Conservation (phyloP, 2,329 filamentous ascomycete species). For the Zopfia rhizophila region DNA sequence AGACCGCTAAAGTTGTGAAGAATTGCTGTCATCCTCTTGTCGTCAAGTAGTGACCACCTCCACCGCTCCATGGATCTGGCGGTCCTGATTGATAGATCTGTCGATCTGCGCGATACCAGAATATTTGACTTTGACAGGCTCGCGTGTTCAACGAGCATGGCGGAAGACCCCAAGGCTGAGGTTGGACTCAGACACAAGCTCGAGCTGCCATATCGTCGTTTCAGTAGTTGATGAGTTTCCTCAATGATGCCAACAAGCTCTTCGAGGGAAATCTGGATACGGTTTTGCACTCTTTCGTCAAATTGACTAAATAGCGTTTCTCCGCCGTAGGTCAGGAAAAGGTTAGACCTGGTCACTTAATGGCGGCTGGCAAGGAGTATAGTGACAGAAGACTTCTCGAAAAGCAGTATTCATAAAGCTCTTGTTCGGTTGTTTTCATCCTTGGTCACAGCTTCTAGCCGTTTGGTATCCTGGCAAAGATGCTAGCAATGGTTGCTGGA, state of each 20-base stretch:
- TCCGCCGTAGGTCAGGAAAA: conserved; percentile 8
- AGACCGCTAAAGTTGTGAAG: conserved; percentile 17
- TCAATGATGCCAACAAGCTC: conserved; percentile 11
- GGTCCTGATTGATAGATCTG: neutral
- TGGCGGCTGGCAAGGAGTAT: too few relatives aligned
- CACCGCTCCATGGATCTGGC: neutral
- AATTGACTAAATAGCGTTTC: conserved; percentile 17
- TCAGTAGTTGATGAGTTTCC: conserved; percentile 17
- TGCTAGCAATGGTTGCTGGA: neutral
- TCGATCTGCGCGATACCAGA: neutral
- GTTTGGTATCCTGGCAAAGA: conserved; percentile 13
- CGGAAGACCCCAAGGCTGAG: neutral
- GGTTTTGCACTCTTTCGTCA: conserved; percentile 19
- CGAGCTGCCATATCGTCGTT: conserved; percentile 9
- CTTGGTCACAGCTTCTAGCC: conserved; percentile 5
- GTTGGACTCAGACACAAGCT: neutral
- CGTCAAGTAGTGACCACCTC: conserved; percentile 26
- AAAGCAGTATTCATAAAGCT: conserved; percentile 16
- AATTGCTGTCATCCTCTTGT: conserved; percentile 18
- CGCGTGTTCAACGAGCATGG: neutral
- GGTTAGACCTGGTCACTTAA: too few relatives aligned
- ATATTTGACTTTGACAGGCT: conserved; percentile 1
- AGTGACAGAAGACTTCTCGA: too few relatives aligned
- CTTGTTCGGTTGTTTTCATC: conserved; percentile 22
- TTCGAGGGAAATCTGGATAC: conserved; percentile 19